Base-by-base conservation (phyloP, 129 eudicot species). In the Kitagawia praeruptora region DNA sequence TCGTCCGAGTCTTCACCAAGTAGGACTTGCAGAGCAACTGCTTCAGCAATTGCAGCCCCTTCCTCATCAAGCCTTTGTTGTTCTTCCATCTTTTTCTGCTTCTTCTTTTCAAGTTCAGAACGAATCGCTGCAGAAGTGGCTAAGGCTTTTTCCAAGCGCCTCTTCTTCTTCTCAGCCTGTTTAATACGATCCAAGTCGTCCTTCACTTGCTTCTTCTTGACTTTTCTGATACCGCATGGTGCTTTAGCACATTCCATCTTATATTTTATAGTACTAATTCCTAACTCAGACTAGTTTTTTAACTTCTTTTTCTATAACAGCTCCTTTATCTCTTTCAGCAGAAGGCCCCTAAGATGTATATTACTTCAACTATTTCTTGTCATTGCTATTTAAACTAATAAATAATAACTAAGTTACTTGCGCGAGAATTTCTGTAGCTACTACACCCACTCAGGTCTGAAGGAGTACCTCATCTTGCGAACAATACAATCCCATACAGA, bases 381-480 rank as follows among this genome's bases (percentile, higher is more conserved):
- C 66, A 45, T 27, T 28, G 58, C 6, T 75, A 76, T 54, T 61
- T 41, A 25, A 23, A 25, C 77, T 75, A 28, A 72, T 45, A 42
- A 77, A 25, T 78, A 42, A 66, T 45, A 25, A 70, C 76, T 77
- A 75, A 46, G 64, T 47, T 67, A 79, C 47, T 23, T 21, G 70
- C 14, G 78, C 58, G 79, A 42, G 76, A 64, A 74, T 74, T 0
- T 28, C 18, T 42, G 19, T 10, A 67, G 41, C 61, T 80, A 73
- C 99, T 95, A 95, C 97, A 95, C 94, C 96, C 93, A 95, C 90
- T 95, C 99, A 79, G 97, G 99, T 88, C 96, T 89, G 85, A 87
- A 90, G 34, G 96, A 87, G 86, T 95, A 95, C 91, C 97, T 92
- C 88, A 85, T 92, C 81, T 90, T 95, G 80, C 97, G 96, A 28